Conservation (phyloP, 495 filamentous ascomycete species). For the Trichocladium uniseriatum region DNA sequence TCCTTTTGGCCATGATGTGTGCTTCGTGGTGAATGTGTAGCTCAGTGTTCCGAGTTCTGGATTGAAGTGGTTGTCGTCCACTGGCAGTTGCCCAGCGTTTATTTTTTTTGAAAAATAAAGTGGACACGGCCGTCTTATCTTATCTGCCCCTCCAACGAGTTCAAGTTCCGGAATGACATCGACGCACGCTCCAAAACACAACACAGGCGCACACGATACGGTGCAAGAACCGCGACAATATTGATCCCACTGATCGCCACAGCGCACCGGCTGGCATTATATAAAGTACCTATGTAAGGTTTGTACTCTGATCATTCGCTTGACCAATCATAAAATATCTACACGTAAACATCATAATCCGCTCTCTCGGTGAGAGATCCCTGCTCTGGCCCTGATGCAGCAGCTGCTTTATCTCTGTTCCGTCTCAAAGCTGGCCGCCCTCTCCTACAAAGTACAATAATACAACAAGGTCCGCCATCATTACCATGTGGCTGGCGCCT, state of each 20-base stretch:
- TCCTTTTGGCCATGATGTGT: conserved; percentile 62
- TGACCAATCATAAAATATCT: conserved; percentile 17
- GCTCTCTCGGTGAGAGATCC: background rate
- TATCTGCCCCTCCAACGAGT: conserved; percentile 6
- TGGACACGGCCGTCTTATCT: conserved; percentile 16
- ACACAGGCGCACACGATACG: no score
- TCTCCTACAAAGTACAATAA: background rate
- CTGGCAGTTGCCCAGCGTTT: no score
- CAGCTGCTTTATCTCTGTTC: background rate
- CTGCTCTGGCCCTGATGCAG: background rate
- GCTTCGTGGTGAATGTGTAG: background rate
- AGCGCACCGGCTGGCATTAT: no score
- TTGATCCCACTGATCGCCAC: no score
- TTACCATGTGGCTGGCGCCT: no score
- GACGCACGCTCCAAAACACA: background rate
- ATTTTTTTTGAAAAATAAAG: conserved; percentile 8
- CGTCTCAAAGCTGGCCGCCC: background rate
- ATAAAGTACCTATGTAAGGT: background rate
- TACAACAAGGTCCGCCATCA: background rate
- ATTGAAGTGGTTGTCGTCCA: background rate
- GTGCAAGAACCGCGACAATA: no score
- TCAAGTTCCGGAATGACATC: no score
- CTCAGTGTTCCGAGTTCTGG: background rate
- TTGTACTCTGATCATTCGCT: conserved; percentile 13
- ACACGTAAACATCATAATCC: conserved; percentile 14